Percentiles rank a stretch among this genome's conserved stretches.
Conservation (phyloP, 208 protist genomes). For the Leishmania lainsoni region DNA sequence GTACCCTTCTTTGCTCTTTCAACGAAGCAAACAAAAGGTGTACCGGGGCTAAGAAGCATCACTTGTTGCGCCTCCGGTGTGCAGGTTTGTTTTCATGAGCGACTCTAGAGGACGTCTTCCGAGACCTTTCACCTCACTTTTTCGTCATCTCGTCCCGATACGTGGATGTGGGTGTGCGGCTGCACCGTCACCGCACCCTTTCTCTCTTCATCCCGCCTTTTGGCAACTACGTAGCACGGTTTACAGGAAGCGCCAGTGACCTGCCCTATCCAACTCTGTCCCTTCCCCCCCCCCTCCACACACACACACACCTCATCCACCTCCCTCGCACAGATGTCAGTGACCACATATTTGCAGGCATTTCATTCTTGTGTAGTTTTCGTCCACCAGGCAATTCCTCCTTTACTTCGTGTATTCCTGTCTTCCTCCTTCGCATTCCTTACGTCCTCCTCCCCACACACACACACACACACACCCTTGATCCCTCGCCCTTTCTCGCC, state of each 20-base stretch:
- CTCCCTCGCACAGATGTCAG: neutral
- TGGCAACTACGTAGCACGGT: neutral
- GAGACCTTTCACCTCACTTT: neutral
- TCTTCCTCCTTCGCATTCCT: neutral
- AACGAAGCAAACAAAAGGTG: neutral
- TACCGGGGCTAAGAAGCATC: neutral
- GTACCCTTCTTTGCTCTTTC: neutral
- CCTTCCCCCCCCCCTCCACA: neutral
- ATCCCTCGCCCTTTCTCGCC: neutral
- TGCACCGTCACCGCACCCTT: neutral
- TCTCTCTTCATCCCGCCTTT: constrained; percentile 6
- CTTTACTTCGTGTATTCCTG: neutral
- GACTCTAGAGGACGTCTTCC: neutral
- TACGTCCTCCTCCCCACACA: neutral
- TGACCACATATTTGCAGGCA: constrained; percentile 12
- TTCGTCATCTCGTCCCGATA: neutral
- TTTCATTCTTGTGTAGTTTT: constrained; percentile 8
- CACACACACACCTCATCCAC: neutral
- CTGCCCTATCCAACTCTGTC: neutral
- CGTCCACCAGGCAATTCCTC: neutral
- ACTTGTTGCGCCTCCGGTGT: neutral
- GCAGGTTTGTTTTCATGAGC: neutral
- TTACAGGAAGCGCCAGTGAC: neutral
- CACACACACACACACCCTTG: neutral
- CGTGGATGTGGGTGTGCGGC: constrained; percentile 1